Conservation (phyloP, 139 green algal species). For the Tetraselmis striata region DNA sequence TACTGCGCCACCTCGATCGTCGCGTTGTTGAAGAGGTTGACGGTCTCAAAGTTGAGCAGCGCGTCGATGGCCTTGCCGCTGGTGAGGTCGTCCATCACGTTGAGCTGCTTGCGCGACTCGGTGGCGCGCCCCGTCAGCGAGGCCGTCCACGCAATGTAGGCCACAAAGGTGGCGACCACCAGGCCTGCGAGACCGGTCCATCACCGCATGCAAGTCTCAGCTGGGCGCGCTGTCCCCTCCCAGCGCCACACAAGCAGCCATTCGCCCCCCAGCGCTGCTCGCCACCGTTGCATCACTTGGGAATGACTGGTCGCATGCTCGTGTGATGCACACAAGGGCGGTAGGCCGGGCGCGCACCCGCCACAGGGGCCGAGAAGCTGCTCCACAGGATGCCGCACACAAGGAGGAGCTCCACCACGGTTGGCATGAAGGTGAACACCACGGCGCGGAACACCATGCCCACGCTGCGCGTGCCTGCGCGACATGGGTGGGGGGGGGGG, state of each 20-base stretch:
- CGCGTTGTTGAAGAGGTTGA: slow-evolving; percentile 77
- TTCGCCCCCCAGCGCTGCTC: no score
- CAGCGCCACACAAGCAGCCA: not conserved
- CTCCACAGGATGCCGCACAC: slow-evolving; percentile 74
- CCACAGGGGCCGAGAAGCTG: slow-evolving; percentile 21
- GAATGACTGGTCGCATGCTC: no score
- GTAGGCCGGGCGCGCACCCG: not conserved
- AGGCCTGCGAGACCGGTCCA: slow-evolving; percentile 53
- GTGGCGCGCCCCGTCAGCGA: slow-evolving; percentile 51
- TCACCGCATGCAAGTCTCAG: slow-evolving; percentile 11
- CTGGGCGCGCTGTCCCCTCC: not conserved
- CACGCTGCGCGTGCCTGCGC: slow-evolving; percentile 72
- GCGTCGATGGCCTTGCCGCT: slow-evolving; percentile 85
- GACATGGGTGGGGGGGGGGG: no score
- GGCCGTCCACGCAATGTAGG: slow-evolving; percentile 82
- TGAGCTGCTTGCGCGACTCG: slow-evolving; percentile 58
- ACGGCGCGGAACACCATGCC: slow-evolving; percentile 87
- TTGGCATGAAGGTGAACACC: slow-evolving; percentile 93
- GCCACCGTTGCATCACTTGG: no score
- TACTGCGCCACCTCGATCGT: slow-evolving; percentile 56
- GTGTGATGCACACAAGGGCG: no score
- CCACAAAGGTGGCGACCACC: slow-evolving; percentile 76
- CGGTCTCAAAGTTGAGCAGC: slow-evolving; percentile 88
- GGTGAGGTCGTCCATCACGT: slow-evolving; percentile 80
- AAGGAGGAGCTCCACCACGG: slow-evolving; percentile 76